Evolutionary conservation across 2,329 filamentous ascomycete genomes (phyloP), one percentile per base, ranked within the genome.

Genomic region (Trichoderma sp.): DNA sequence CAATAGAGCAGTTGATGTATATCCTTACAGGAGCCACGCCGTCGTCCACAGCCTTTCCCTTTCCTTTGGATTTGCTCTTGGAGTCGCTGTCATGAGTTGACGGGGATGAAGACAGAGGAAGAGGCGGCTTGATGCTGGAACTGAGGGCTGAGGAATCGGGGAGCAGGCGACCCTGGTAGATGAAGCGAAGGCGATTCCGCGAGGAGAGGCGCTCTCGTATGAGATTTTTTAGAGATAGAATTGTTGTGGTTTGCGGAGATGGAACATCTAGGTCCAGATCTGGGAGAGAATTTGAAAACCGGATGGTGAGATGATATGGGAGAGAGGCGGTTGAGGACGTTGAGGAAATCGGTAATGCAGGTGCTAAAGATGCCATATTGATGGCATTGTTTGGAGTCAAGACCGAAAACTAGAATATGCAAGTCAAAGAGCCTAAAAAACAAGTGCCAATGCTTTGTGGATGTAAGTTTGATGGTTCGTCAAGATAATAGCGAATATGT

Each of bases 1-100:
- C 95, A 75, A 98, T 94, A 78, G 94, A 96, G 88, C 96, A 98
- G 86, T 97, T 97, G 77, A 98, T 93, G 83, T 97, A 98, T 80
- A 97, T 90, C 62, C 93, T 89, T 71, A 84, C 78, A 38, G 85
- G 82, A 16, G 82, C 81, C 9, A 83, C 83, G 60, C 88, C 87
- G 38, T 88, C 88, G n/a, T 76, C 71, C 29, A 50, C 29, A 12
- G 71, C 72, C 12, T 71, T 76, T 0, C 71, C 75, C 35, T 76
- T 71, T 14, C 67, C 89, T 76, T 97, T 97, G 64, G 93, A 94
- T 80, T 84, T 84, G 41, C 78, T 79, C 62, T 83, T 81, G 24
- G 80, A 77, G 7, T 78, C 74, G 74, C 79, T 78, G 64, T 79
- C 75, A 38, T 27, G 11, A 56, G 50, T 75, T 66, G 35, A 80